Percentiles rank a stretch among this genome's conserved stretches.
Conservation (phyloP, 495 filamentous ascomycete genomes). For the Rusavskia elegans region DNA sequence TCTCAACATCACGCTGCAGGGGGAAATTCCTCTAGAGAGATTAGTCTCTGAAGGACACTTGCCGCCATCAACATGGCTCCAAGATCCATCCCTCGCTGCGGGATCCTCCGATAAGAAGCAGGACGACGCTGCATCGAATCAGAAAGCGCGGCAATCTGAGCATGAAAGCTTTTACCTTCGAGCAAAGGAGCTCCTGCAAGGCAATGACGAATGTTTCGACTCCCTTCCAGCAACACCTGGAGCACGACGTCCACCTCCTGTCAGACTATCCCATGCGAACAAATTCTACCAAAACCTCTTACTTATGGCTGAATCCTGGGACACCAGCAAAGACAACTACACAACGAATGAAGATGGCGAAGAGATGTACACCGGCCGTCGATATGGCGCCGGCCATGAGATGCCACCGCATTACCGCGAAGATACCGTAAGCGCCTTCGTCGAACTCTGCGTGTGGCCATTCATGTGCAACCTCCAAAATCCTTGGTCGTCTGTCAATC, state of each 20-base stretch:
- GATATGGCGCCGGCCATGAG: conserved; percentile 44
- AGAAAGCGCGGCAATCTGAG: too few species aligned
- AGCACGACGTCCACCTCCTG: conserved; percentile 11
- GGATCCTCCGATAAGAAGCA: too few species aligned
- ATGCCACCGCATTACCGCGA: conserved; percentile 67
- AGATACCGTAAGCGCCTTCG: conserved; percentile 50
- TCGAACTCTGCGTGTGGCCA: conserved; percentile 66
- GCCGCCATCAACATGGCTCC: conserved; percentile 31
- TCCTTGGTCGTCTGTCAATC: conserved; percentile 35
- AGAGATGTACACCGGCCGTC: conserved; percentile 33
- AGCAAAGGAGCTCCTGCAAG: conserved; percentile 32
- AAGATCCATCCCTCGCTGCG: conserved; percentile 7
- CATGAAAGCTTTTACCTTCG: conserved; percentile 32
- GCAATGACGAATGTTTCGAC: conserved; percentile 42
- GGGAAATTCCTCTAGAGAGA: conserved; percentile 24
- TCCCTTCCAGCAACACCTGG: conserved; percentile 26
- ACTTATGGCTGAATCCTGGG: conserved; percentile 48
- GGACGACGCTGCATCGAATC: too few species aligned
- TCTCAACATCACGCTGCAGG: conserved; percentile 34
- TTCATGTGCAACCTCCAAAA: conserved; percentile 58
- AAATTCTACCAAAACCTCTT: conserved; percentile 46
- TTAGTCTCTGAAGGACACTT: conserved; percentile 31
- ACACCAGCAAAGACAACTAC: conserved; percentile 41
- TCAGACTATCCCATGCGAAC: conserved; percentile 36
- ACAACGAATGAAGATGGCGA: not conserved